Conservation (phyloP, 208 protist species). For the Leishmania turanica region DNA sequence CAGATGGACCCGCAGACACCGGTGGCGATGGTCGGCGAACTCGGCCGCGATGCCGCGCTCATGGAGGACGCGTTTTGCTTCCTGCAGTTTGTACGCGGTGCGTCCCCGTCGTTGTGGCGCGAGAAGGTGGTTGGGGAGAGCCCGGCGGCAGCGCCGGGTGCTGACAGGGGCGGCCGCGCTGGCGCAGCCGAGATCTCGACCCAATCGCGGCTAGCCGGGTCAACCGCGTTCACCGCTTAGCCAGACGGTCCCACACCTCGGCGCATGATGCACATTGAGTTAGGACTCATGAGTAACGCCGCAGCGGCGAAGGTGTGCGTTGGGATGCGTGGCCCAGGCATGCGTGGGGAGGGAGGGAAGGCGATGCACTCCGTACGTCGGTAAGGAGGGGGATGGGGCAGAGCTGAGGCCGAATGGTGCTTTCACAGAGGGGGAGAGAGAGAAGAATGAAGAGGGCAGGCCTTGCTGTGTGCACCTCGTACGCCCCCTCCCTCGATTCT, state of each 20-base stretch:
- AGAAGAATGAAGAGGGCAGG: neutral
- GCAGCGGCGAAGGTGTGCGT: neutral
- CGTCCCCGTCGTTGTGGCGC: conserved; percentile 72
- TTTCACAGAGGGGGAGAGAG: neutral
- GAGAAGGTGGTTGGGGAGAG: conserved; percentile 30
- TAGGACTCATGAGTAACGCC: neutral
- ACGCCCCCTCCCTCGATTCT: neutral
- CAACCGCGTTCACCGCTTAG: neutral
- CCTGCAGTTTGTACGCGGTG: conserved; percentile 80
- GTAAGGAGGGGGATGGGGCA: neutral
- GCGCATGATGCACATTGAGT: neutral
- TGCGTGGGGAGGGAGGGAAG: neutral
- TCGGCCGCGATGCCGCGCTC: conserved; percentile 80
- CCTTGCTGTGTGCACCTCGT: neutral
- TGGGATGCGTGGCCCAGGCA: neutral
- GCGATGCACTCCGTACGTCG: neutral
- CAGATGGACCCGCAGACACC: conserved; percentile 72
- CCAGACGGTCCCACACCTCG: neutral
- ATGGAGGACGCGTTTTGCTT: conserved; percentile 86
- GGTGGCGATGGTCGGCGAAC: conserved; percentile 75
- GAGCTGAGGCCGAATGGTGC: neutral
- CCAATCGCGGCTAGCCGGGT: neutral
- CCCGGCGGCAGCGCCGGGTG: neutral
- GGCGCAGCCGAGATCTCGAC: neutral
- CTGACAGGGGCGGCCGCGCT: neutral